A percentile compares a stretch with the other conserved stretches of the same genome.
Evolutionary conservation across 2,329 filamentous ascomycete genomes (phyloP).

Genomic region (Fusarium verrucosum): DNA sequence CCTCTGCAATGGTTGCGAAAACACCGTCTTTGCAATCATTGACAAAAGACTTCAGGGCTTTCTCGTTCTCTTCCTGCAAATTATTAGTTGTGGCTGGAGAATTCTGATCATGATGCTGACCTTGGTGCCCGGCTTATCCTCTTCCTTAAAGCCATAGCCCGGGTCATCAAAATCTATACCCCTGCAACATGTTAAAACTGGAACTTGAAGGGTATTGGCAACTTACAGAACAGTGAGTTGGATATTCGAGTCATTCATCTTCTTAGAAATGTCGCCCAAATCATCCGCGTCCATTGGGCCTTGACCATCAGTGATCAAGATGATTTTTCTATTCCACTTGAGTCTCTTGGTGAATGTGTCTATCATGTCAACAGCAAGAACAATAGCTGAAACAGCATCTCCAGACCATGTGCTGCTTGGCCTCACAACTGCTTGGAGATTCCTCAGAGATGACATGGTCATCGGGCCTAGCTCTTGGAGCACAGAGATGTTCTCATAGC

Average conservation of each 20-base stretch:
- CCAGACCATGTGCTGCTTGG: slow-evolving; percentile 75
- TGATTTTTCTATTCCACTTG: slow-evolving; percentile 82
- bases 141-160: slow-evolving; percentile 91
- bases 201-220: background rate
- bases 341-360: slow-evolving; percentile 79
- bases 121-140: slow-evolving; percentile 79
- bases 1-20: slow-evolving; percentile 87
- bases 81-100: slow-evolving; percentile 2
- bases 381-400: slow-evolving; percentile 87
- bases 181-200: slow-evolving; percentile 54
- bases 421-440: slow-evolving; percentile 69
- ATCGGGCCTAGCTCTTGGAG: slow-evolving; percentile 72
- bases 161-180: slow-evolving; percentile 94
- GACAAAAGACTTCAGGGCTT: slow-evolving; percentile 69
- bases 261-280: slow-evolving; percentile 73
- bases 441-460: slow-evolving; percentile 73
- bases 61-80: slow-evolving; percentile 70
- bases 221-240: slow-evolving; percentile 81
- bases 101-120: slow-evolving; percentile 50
- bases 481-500: slow-evolving; percentile 84
- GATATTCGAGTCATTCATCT: slow-evolving; percentile 80
- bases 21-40: slow-evolving; percentile 73
- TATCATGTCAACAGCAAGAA: slow-evolving; percentile 90
- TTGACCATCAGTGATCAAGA: slow-evolving; percentile 84
- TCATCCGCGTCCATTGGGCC: slow-evolving; percentile 77